These are phyloP conservation scores for Cryptococcus hybrid DNA, from an alignment of 1,284 basidiomycete species.

Conservation along the genomic window DNA sequence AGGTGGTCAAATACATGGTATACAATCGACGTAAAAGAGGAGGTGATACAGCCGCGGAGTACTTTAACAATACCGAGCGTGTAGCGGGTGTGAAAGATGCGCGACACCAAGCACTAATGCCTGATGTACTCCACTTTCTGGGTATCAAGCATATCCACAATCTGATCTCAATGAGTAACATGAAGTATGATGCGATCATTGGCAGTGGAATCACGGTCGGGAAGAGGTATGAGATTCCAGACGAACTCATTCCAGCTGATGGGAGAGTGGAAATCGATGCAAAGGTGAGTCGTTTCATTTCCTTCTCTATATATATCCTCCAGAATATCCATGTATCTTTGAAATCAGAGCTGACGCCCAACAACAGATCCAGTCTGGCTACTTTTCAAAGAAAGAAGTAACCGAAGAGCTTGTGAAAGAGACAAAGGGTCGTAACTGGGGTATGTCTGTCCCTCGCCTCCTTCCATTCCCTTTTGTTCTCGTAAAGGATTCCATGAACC, in stretches of 20 bases:
- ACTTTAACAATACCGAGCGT: slow-evolving; percentile 90
- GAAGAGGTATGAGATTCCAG: slow-evolving; percentile 80
- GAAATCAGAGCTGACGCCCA: not conserved
- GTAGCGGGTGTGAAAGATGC: slow-evolving; percentile 96
- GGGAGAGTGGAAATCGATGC: slow-evolving; percentile 93
- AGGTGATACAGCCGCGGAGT: slow-evolving; percentile 86
- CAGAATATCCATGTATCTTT: too few species aligned
- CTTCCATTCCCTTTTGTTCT: not conserved
- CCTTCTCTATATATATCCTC: not conserved
- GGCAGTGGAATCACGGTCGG: slow-evolving; percentile 79
- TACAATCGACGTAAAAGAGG: slow-evolving; percentile 95
- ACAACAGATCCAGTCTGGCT: slow-evolving; percentile 77
- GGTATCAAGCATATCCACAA: slow-evolving; percentile 84
- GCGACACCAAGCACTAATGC: slow-evolving; percentile 94
- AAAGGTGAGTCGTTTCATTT: slow-evolving; percentile 51
- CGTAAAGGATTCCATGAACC: not conserved
- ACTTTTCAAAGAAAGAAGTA: slow-evolving; percentile 74
- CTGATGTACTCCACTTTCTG: slow-evolving; percentile 92
- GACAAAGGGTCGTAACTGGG: slow-evolving; percentile 88
- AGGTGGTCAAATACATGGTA: slow-evolving; percentile 89
- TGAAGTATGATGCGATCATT: slow-evolving; percentile 94
- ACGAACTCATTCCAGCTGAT: slow-evolving; percentile 83
- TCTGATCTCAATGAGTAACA: slow-evolving; percentile 78
- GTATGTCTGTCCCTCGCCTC: slow-evolving; percentile 31
- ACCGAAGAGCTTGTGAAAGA: slow-evolving; percentile 72